phyloP scores from a whole-genome alignment of 805 yeast species.

The Sporopachydermia lactativora region DNA sequence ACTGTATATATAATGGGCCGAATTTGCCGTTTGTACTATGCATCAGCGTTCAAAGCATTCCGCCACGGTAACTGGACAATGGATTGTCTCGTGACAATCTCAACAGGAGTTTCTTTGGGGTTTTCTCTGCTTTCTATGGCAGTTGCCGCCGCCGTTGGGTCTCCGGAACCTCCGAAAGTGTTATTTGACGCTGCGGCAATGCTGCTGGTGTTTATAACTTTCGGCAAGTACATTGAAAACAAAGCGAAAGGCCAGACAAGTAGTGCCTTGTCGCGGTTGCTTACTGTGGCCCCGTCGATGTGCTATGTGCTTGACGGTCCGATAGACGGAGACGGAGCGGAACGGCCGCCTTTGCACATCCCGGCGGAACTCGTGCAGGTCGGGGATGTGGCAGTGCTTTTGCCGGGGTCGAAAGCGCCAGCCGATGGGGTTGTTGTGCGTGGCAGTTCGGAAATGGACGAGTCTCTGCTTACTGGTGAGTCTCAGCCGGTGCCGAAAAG shows the following conservation, averaged over 20 bases:
- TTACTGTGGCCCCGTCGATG: conserved; percentile 66
- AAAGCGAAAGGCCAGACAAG: conserved; percentile 91
- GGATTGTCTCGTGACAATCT: conserved; percentile 81
- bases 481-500: conserved; percentile 57
- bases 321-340: conserved; percentile 8
- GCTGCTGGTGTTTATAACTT: conserved; percentile 69
- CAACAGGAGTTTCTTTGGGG: conserved; percentile 64
- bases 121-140: conserved; percentile 59
- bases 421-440: conserved; percentile 75
- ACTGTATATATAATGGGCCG: conserved; percentile 48
- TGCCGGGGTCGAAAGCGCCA: conserved; percentile 82
- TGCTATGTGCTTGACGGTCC: conserved; percentile 48
- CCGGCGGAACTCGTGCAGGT: conserved; percentile 65
- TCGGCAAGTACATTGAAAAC: conserved; percentile 88
- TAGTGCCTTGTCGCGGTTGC: conserved; percentile 65
- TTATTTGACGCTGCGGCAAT: conserved; percentile 80
- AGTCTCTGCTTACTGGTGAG: conserved; percentile 87
- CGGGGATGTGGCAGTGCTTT: conserved; percentile 60
- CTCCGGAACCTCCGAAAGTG: conserved; percentile 39
- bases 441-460: conserved; percentile 80
- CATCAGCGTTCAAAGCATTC: conserved; percentile 49
- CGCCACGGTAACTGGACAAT: conserved; percentile 66
- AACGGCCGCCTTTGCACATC: conserved; percentile 20
- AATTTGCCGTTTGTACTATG: conserved; percentile 56
- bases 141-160: conserved; percentile 29